phyloP scores from a whole-genome alignment of 1,284 basidiomycete genomes.

The Microbotryum scabiosae region DNA sequence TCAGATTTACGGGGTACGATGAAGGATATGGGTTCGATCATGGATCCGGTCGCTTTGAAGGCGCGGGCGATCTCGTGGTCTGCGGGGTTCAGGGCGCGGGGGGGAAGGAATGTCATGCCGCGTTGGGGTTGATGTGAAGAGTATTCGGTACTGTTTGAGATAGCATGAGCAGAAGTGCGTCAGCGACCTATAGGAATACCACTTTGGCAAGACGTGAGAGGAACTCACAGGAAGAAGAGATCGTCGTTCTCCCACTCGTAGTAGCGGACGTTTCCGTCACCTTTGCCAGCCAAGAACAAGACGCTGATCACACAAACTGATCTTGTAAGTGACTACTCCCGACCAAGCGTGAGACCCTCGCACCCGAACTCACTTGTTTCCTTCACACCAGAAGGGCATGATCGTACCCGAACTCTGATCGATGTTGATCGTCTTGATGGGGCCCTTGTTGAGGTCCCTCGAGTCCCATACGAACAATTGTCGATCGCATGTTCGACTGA shows the following conservation, averaged over 20 bases:
- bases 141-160: conserved; percentile 55
- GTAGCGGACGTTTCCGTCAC: conserved; percentile 87
- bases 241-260: conserved; percentile 88
- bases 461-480: conserved; percentile 84
- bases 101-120: conserved; percentile 91
- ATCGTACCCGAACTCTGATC: conserved; percentile 86
- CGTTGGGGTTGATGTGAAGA: conserved; percentile 87
- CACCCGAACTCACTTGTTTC: conserved; percentile 51
- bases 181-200: too few species aligned
- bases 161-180: conserved; percentile 19
- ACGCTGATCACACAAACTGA: conserved; percentile 41
- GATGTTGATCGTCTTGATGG: conserved; percentile 62
- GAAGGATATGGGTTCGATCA: conserved; percentile 79
- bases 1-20: conserved; percentile 88
- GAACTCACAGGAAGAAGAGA: conserved; percentile 54
- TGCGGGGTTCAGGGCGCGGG: conserved; percentile 72
- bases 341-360: too few species aligned
- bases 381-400: conserved; percentile 95
- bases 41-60: conserved; percentile 54
- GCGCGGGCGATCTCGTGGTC: conserved; percentile 94
- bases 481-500: conserved; percentile 88
- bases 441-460: conserved; percentile 52
- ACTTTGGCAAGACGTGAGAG: too few species aligned
- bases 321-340: neutral
- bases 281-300: conserved; percentile 71